These are phyloP conservation scores for Mucor ambiguus DNA, from an alignment of 371 early-diverging fungal species.

Conservation along the genomic window DNA sequence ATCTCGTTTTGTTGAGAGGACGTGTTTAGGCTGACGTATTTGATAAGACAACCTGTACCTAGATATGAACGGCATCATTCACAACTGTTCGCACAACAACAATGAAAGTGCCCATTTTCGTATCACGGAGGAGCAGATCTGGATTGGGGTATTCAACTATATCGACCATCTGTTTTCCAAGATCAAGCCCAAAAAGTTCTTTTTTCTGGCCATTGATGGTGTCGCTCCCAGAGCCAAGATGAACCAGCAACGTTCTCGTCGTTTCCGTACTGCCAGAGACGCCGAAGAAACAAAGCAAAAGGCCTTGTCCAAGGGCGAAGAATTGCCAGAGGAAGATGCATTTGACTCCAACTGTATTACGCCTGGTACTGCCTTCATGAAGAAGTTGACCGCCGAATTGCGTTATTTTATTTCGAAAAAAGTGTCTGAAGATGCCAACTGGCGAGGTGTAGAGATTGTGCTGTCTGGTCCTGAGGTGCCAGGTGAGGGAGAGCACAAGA, in stretches of 20 bases:
- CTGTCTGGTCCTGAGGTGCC: conserved; percentile 95
- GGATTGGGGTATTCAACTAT: conserved; percentile 92
- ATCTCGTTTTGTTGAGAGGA: background rate
- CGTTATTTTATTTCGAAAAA: conserved; percentile 92
- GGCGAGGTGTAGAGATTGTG: conserved; percentile 89
- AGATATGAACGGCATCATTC: conserved; percentile 99
- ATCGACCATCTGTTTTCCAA: conserved; percentile 93
- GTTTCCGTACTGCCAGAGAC: conserved; percentile 95
- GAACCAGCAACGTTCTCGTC: conserved; percentile 98
- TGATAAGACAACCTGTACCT: conserved; percentile 88
- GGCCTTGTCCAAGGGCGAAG: conserved; percentile 69
- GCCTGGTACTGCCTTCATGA: conserved; percentile 99
- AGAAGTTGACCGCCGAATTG: conserved; percentile 80
- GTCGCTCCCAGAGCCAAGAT: conserved; percentile 99
- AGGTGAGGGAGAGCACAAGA: conserved; percentile 99
- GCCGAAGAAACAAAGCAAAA: conserved; percentile 66
- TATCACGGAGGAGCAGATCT: conserved; percentile 92
- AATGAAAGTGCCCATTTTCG: conserved; percentile 75
- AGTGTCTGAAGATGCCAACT: conserved; percentile 87
- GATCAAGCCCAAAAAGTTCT: conserved; percentile 92
- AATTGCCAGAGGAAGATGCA: conserved; percentile 70
- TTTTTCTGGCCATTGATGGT: conserved; percentile 97
- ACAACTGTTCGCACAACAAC: conserved; percentile 97
- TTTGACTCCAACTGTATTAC: conserved; percentile 99
- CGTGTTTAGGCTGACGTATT: background rate